A percentile compares a stretch with the other conserved stretches of the same genome.
These are phyloP conservation scores for Flaveria robusta DNA, from an alignment of 129 eudicot genomes.

Conservation along the genomic window DNA sequence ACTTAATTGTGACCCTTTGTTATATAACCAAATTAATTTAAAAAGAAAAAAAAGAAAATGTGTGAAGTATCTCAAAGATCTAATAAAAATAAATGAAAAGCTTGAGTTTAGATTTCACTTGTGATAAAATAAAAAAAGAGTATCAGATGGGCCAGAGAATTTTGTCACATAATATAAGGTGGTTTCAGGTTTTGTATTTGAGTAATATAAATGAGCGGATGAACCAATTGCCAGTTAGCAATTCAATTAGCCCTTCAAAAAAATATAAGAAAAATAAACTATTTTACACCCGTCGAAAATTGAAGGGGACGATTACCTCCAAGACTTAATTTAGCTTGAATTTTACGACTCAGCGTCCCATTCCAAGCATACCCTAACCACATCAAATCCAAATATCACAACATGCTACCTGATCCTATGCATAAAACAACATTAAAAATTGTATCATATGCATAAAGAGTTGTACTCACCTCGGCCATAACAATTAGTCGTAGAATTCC, in stretches of 20 bases:
- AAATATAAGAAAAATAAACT: too few species aligned
- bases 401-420: neutral
- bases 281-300: neutral
- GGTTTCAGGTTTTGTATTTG: too few species aligned
- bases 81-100: too few species aligned
- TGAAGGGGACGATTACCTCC: slow-evolving; percentile 44
- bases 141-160: too few species aligned
- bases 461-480: slow-evolving; percentile 52
- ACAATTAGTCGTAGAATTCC: slow-evolving; percentile 61
- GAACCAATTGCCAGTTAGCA: too few species aligned
- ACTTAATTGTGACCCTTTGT: neutral
- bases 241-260: too few species aligned
- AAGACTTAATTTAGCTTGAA: slow-evolving; percentile 39
- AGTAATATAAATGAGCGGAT: too few species aligned
- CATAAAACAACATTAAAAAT: neutral
- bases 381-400: slow-evolving; percentile 22
- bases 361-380: slow-evolving; percentile 65
- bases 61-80: too few species aligned
- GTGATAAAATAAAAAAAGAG: too few species aligned
- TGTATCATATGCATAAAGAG: neutral
- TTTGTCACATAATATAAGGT: too few species aligned
- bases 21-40: neutral
- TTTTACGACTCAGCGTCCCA: slow-evolving; percentile 50
- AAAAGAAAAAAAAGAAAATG: too few species aligned
- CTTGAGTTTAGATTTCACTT: too few species aligned